Evolutionary conservation across 2,329 filamentous ascomycete species (phyloP).

Genomic region (Fusarium sp.): DNA sequence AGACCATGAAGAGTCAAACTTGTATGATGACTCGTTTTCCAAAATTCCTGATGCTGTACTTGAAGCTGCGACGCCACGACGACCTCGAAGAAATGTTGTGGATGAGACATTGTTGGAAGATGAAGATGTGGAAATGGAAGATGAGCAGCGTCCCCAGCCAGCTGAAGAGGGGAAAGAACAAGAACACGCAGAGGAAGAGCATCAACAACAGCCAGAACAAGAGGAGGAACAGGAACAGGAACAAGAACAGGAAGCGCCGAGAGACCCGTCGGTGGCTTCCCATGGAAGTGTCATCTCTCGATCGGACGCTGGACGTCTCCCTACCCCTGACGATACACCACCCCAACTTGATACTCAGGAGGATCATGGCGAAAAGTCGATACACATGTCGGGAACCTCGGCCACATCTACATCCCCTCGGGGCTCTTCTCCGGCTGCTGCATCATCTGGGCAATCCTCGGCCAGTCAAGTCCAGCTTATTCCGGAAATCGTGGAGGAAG

Average conservation of each 20-base stretch:
- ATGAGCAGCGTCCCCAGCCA: slow-evolving; percentile 10
- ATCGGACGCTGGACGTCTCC: slow-evolving; percentile 59
- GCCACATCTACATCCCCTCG: slow-evolving; percentile 10
- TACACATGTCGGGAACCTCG: slow-evolving; percentile 21
- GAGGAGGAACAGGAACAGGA: slow-evolving; percentile 26
- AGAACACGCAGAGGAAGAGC: slow-evolving; percentile 1
- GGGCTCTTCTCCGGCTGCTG: slow-evolving; percentile 7
- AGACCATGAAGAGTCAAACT: slow-evolving; percentile 47
- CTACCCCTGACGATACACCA: slow-evolving; percentile 66
- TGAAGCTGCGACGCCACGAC: slow-evolving; percentile 60
- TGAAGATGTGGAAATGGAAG: slow-evolving; percentile 28
- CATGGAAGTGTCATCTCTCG: slow-evolving; percentile 50
- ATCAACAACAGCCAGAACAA: slow-evolving; percentile 25
- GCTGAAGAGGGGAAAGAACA: slow-evolving; percentile 20
- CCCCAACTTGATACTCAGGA: slow-evolving; percentile 49
- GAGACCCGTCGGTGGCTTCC: slow-evolving; percentile 35
- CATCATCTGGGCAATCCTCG: slow-evolving; percentile 7
- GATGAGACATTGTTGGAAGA: slow-evolving; percentile 5
- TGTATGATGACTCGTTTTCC: slow-evolving; percentile 69
- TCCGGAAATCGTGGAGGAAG: slow-evolving; percentile 30
- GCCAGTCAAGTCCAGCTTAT: slow-evolving; percentile 3
- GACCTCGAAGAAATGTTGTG: slow-evolving; percentile 15
- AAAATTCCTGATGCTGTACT: slow-evolving; percentile 66
- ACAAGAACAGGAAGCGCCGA: slow-evolving; percentile 19
- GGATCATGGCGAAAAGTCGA: slow-evolving; percentile 37